These are phyloP conservation scores for Blakeslea trispora DNA, from an alignment of 371 early-diverging fungal species.

Conservation along the genomic window DNA sequence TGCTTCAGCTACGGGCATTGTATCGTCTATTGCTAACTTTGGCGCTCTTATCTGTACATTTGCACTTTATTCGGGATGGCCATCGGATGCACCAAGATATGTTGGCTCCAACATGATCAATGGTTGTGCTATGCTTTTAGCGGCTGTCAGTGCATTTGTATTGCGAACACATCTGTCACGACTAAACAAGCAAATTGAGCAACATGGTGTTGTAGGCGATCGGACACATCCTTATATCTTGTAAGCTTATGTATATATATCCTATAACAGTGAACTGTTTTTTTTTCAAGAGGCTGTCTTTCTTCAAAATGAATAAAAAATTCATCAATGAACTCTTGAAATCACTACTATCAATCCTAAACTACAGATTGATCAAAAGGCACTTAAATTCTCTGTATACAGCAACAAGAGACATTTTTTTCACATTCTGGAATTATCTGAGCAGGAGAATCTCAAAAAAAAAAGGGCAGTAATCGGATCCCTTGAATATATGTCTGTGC, in stretches of 20 bases:
- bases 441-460: too few species aligned
- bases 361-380: too few species aligned
- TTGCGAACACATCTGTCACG: slow-evolving; percentile 30
- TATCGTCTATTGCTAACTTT: slow-evolving; percentile 52
- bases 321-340: too few species aligned
- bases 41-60: slow-evolving; percentile 50
- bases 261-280: not conserved
- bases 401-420: too few species aligned
- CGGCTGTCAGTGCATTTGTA: slow-evolving; percentile 37
- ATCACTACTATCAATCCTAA: too few species aligned
- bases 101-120: slow-evolving; percentile 53
- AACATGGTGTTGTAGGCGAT: slow-evolving; percentile 18
- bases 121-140: slow-evolving; percentile 50
- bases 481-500: too few species aligned
- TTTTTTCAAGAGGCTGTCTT: not conserved
- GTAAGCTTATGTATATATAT: slow-evolving; percentile 1
- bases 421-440: too few species aligned
- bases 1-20: slow-evolving; percentile 52
- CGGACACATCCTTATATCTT: slow-evolving; percentile 27
- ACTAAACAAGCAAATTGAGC: slow-evolving; percentile 37
- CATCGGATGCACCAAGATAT: slow-evolving; percentile 50
- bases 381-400: too few species aligned
- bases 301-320: not conserved
- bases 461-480: too few species aligned
- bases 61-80: slow-evolving; percentile 53